Percentiles rank a stretch among this genome's conserved stretches.
Evolutionary conservation across 1,139 yeast species (phyloP).

Genomic region (Kodamaea plutei): DNA sequence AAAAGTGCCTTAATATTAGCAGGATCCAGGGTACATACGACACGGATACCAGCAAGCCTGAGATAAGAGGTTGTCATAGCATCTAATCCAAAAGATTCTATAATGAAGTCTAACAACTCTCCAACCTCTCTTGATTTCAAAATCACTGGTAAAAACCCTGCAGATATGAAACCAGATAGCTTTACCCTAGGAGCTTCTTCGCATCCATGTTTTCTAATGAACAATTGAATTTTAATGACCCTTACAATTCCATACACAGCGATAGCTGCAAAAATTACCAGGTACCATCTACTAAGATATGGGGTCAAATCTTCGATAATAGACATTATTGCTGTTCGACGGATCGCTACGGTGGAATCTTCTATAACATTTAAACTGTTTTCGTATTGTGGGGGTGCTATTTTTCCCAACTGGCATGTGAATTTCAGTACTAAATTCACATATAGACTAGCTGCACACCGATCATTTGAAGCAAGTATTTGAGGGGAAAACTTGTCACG

Average conservation of each 20-base stretch:
- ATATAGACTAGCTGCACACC: too few relatives aligned
- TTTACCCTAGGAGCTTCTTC: slow-evolving; percentile 10
- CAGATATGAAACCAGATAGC: slow-evolving; percentile 4
- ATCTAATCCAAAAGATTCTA: neutral
- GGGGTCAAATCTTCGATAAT: too few relatives aligned
- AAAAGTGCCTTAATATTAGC: slow-evolving; percentile 20
- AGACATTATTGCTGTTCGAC: too few relatives aligned
- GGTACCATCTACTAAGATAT: slow-evolving; percentile 17
- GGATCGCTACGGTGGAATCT: too few relatives aligned
- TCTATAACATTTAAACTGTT: too few relatives aligned
- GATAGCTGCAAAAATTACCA: slow-evolving; percentile 7
- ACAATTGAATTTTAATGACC: slow-evolving; percentile 6
- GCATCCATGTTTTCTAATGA: slow-evolving; percentile 17
- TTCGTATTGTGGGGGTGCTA: too few relatives aligned
- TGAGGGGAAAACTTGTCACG: too few relatives aligned
- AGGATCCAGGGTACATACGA: slow-evolving; percentile 16
- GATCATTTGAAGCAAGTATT: too few relatives aligned
- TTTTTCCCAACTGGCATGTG: too few relatives aligned
- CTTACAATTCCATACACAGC: slow-evolving; percentile 9
- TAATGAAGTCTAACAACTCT: slow-evolving; percentile 8
- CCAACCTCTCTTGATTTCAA: slow-evolving; percentile 10
- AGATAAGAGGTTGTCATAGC: slow-evolving; percentile 4
- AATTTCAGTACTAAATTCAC: too few relatives aligned
- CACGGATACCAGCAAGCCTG: slow-evolving; percentile 8
- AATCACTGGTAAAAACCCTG: slow-evolving; percentile 5